phyloP scores from a whole-genome alignment of 805 yeast genomes.

The Metschnikowia continentalis region DNA sequence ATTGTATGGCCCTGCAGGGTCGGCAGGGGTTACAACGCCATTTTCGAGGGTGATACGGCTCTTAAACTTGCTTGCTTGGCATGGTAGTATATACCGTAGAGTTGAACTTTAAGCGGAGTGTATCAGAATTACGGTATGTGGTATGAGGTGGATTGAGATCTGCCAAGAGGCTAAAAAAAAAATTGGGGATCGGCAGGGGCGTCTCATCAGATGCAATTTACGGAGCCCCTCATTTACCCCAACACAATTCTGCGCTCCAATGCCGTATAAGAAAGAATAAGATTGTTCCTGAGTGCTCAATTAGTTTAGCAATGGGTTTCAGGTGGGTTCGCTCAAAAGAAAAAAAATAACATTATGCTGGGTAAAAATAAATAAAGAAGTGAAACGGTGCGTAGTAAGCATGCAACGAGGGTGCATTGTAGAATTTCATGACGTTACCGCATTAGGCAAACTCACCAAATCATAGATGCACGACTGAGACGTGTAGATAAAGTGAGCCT shows the following conservation, averaged over 20 bases:
- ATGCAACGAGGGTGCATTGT: background rate
- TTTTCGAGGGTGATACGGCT: background rate
- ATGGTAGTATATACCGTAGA: background rate
- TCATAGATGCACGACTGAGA: background rate
- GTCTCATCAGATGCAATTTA: background rate
- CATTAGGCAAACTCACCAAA: slow-evolving; percentile 1
- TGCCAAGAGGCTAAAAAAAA: background rate
- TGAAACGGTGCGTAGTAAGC: background rate
- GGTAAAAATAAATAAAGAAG: background rate
- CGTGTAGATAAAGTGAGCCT: slow-evolving; percentile 1
- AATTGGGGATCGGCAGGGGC: background rate
- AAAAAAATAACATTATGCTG: background rate
- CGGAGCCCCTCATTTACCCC: background rate
- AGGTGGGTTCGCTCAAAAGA: too few species aligned
- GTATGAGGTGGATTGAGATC: background rate
- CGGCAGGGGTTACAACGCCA: background rate
- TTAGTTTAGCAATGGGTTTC: too few species aligned
- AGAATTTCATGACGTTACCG: slow-evolving; percentile 1
- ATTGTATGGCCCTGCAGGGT: background rate
- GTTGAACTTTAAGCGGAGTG: background rate
- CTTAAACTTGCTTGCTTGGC: background rate
- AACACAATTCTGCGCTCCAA: too few species aligned
- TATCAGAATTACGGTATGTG: background rate
- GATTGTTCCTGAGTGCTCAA: too few species aligned
- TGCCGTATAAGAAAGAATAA: too few species aligned